A percentile compares a stretch with the other conserved stretches of the same genome.
Conservation (phyloP, 2,329 filamentous ascomycete species). For the Endothia cerciana region DNA sequence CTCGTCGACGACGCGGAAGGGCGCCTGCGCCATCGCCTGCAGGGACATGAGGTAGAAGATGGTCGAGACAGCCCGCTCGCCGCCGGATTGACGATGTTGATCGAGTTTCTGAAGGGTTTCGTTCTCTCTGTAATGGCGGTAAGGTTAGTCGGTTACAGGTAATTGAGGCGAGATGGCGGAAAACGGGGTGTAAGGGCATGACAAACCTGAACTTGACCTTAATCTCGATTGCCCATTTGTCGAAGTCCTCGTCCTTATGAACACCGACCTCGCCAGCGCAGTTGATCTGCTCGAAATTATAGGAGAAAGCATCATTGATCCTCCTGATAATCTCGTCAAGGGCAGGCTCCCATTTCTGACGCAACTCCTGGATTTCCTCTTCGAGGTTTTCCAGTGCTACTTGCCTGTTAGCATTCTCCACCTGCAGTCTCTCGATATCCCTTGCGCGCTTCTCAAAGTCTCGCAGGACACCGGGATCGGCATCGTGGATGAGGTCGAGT, state of each 20-base stretch:
- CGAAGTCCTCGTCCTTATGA: constrained; percentile 91
- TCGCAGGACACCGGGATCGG: constrained; percentile 73
- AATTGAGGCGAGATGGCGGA: constrained; percentile 12
- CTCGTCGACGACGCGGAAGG: constrained; percentile 97
- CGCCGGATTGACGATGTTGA: constrained; percentile 92
- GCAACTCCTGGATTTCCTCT: constrained; percentile 66
- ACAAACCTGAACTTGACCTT: constrained; percentile 88
- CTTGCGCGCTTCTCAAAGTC: constrained; percentile 76
- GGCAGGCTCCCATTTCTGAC: constrained; percentile 78
- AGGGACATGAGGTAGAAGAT: constrained; percentile 99
- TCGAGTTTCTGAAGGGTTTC: constrained; percentile 85
- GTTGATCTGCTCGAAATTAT: constrained; percentile 92
- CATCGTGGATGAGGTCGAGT: constrained; percentile 78
- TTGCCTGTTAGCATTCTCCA: constrained; percentile 58
- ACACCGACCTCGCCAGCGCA: constrained; percentile 90
- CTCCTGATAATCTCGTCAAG: constrained; percentile 76
- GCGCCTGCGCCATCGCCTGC: constrained; percentile 88
- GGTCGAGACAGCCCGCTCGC: constrained; percentile 93
- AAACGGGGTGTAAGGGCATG: neutral
- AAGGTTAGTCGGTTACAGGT: constrained; percentile 31
- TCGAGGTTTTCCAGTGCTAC: constrained; percentile 59
- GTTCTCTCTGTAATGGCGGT: constrained; percentile 61
- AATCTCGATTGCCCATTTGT: constrained; percentile 91
- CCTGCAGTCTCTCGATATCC: constrained; percentile 69
- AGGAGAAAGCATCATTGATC: constrained; percentile 89